Conservation (phyloP, 2,329 filamentous ascomycete species). For the Penicillium sp. region DNA sequence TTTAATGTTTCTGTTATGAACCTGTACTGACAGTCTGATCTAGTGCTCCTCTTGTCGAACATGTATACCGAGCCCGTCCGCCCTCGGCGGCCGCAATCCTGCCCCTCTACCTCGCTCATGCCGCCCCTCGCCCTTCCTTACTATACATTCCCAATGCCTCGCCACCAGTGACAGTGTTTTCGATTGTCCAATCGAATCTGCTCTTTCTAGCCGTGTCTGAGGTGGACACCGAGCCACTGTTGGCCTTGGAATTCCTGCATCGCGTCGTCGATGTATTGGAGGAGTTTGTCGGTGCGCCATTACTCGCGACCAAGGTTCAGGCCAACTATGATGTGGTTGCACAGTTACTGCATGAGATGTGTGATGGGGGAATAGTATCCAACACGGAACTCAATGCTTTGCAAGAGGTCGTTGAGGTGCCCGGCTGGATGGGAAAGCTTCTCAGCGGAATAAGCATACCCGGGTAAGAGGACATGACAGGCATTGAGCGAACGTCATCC, state of each 20-base stretch:
- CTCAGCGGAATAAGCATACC: constrained; percentile 82
- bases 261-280: constrained; percentile 87
- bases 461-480: constrained; percentile 47
- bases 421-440: constrained; percentile 82
- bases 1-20: background rate
- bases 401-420: constrained; percentile 84
- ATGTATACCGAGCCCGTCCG: constrained; percentile 78
- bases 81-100: constrained; percentile 71
- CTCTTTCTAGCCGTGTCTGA: constrained; percentile 82
- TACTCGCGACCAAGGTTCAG: constrained; percentile 82
- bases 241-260: constrained; percentile 91
- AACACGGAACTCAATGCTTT: constrained; percentile 92
- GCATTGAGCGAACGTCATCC: background rate
- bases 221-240: constrained; percentile 78
- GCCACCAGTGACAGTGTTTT: constrained; percentile 84
- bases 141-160: constrained; percentile 77
- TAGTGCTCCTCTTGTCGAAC: constrained; percentile 79
- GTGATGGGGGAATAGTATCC: constrained; percentile 80
- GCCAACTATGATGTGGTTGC: constrained; percentile 87
- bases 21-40: constrained; percentile 12
- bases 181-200: constrained; percentile 77
- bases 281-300: constrained; percentile 84
- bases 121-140: constrained; percentile 73
- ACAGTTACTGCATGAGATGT: constrained; percentile 91
- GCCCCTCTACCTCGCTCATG: constrained; percentile 79